Base-by-base conservation (phyloP, 257 asterid species). In the Perilla frutescens region DNA sequence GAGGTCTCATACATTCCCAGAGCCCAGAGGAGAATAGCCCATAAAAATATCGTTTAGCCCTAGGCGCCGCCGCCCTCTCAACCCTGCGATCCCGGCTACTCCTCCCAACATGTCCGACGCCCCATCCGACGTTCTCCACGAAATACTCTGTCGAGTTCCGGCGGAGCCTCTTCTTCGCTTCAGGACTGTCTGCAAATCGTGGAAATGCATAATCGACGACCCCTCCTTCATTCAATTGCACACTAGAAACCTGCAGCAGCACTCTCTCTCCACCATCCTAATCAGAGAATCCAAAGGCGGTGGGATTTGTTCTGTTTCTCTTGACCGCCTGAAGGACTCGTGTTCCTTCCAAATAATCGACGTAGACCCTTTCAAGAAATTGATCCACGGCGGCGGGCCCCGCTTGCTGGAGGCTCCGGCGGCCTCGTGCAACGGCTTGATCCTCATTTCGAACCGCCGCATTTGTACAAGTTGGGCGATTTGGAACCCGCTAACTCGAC, bases 401-500 rank as follows among this genome's bases (percentile, higher is more conserved):
- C 65, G 45, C 26, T 1, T 59, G n/a, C 45, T 59, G 45, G 29
- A 50, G 29, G 1, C 29, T 13, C 47, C 65, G 9, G 45, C 41
- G 10, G 29, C 65, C 41, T 59, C 65, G 2, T 59, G 65, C 10
- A 12, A 34, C 8, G 65, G 65, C 5, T 37, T 59, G 12, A 34
- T 36, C 20, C 65, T 59, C 65, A 59, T 59, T 37, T 59, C 65
- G 0, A 40, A 57, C 62, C 62, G 40, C 13, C 40, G 14, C 63
- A 31, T 8, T 4, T 10, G 15, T 7, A 59, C 11, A 37, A 36
- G 13, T 34, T 72, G 70, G 76, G 76, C n/a, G 1, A 20, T 72
- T 7, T 72, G 76, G 70, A 72, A 72, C 58, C 76, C 76, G 10
- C 9, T 48, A 6, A 61, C 69, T 3, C 36, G 48, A 4, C 40